phyloP scores from a whole-genome alignment of 2,329 filamentous ascomycete species.

The Diaporthe eres region DNA sequence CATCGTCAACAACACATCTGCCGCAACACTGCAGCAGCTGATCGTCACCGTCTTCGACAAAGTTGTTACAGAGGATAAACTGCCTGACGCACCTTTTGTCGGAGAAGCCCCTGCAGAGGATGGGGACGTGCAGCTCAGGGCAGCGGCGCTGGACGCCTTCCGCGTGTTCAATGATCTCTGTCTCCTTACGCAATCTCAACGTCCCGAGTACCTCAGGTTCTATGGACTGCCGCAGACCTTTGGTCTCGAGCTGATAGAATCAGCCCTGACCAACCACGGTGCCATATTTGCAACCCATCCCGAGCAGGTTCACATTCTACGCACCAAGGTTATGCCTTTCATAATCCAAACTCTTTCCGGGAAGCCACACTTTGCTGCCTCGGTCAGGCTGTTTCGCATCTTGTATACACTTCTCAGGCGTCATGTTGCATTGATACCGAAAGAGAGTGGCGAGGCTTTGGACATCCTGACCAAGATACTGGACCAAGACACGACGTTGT shows the following conservation, averaged over 20 bases:
- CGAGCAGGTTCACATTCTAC: slow-evolving; percentile 85
- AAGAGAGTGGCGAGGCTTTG: slow-evolving; percentile 87
- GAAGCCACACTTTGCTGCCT: slow-evolving; percentile 83
- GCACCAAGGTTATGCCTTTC: slow-evolving; percentile 84
- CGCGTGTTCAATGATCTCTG: slow-evolving; percentile 92
- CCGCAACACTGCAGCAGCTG: slow-evolving; percentile 95
- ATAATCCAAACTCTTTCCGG: slow-evolving; percentile 84
- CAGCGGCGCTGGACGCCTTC: slow-evolving; percentile 88
- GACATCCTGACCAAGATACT: slow-evolving; percentile 87
- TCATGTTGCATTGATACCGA: slow-evolving; percentile 80
- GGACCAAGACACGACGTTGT: slow-evolving; percentile 85
- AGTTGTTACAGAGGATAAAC: slow-evolving; percentile 84
- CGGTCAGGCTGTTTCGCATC: slow-evolving; percentile 85
- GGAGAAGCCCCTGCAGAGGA: slow-evolving; percentile 78
- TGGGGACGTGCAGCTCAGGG: slow-evolving; percentile 75
- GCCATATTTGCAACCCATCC: slow-evolving; percentile 82
- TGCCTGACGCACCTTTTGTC: slow-evolving; percentile 68
- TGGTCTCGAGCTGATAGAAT: slow-evolving; percentile 92
- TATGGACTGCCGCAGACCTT: slow-evolving; percentile 85
- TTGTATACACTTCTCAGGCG: slow-evolving; percentile 85
- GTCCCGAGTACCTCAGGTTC: slow-evolving; percentile 85
- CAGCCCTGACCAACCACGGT: slow-evolving; percentile 88
- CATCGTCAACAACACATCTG: slow-evolving; percentile 94
- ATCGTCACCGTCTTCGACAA: slow-evolving; percentile 95
- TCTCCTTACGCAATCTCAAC: slow-evolving; percentile 86